Conservation (phyloP, 2,329 filamentous ascomycete genomes). For the Massarina eburnea region DNA sequence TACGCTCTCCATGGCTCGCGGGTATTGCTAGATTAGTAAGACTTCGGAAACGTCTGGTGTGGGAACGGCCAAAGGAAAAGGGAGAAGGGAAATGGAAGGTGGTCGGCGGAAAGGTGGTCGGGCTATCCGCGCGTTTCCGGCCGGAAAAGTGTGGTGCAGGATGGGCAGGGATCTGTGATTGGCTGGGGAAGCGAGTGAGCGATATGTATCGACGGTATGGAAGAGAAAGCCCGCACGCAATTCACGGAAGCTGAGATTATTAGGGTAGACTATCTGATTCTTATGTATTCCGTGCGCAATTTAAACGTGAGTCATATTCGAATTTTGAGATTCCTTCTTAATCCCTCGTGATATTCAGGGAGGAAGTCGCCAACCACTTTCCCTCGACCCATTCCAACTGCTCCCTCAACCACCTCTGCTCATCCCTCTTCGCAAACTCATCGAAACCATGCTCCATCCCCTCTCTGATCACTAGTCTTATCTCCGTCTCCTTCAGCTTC, state of each 20-base stretch:
- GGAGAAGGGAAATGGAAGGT: background rate
- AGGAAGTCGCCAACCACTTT: constrained; percentile 30
- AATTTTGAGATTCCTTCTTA: too few species aligned
- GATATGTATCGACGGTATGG: constrained; percentile 5
- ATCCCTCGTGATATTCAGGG: too few species aligned
- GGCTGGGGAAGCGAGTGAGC: background rate
- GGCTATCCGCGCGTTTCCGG: background rate
- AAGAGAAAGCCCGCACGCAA: background rate
- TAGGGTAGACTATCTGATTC: too few species aligned
- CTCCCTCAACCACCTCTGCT: constrained; percentile 33
- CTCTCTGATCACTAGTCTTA: constrained; percentile 20
- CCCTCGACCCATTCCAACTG: constrained; percentile 28
- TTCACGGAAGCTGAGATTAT: too few species aligned
- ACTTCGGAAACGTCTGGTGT: background rate
- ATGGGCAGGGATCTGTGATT: background rate
- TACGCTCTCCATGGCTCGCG: background rate
- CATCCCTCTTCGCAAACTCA: constrained; percentile 21
- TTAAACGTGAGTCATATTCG: too few species aligned
- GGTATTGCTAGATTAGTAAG: background rate
- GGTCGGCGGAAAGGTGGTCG: background rate
- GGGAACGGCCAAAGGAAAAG: background rate
- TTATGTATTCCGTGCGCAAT: too few species aligned
- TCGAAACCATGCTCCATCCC: constrained; percentile 39
- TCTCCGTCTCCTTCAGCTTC: constrained; percentile 16
- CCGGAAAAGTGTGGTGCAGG: background rate